Base-by-base conservation (phyloP, 2,329 filamentous ascomycete species). In the Pyricularia sp. region DNA sequence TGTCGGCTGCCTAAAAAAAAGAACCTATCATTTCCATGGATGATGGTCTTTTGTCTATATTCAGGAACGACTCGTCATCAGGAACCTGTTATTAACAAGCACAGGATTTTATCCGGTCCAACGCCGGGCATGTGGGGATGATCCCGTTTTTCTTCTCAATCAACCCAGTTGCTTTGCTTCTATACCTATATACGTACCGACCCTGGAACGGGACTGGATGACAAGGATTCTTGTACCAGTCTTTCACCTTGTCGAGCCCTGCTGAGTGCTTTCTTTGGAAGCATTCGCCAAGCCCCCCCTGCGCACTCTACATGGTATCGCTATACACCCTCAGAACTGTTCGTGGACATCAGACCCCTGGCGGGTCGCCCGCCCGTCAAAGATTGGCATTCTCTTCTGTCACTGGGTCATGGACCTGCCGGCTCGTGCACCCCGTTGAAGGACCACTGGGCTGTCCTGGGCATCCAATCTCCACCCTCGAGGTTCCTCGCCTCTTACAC, bases 401-500 rank as follows among this genome's bases (percentile, higher is more conserved):
- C 66, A 50, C 64, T 65, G 20, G 33, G 20, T 25, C 30, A 36
- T 31, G 26, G 63, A 30, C 20, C 64, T 14, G 12, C 30, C 59
- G 59, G 59, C 59, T 63, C 59, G 59, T 63, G 59, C 59, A 28
- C 59, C 59, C 59, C 59, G 59, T 63, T 63, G 59, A 28, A 63
- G 59, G 59, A 63, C 14, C 10, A 63, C 25, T 20, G 23, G 25
- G 25, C 69, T 68, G 69, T 70, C 69, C 71, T 70, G 66, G 68
- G 68, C 68, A 68, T 64, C 63, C 64, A 68, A 36, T 69, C 69
- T 64, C 66, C 28, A 65, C 36, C 69, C 70, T 59, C 68, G 69
- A 64, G 63, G 70, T 71, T 17, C 72, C 70, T 72, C 66, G 71
- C 75, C 66, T 73, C 73, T 70, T 70, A 72, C 72, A 68, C 67